phyloP scores from a whole-genome alignment of 306 rosid genomes.

The Ormosia semicastrata region DNA sequence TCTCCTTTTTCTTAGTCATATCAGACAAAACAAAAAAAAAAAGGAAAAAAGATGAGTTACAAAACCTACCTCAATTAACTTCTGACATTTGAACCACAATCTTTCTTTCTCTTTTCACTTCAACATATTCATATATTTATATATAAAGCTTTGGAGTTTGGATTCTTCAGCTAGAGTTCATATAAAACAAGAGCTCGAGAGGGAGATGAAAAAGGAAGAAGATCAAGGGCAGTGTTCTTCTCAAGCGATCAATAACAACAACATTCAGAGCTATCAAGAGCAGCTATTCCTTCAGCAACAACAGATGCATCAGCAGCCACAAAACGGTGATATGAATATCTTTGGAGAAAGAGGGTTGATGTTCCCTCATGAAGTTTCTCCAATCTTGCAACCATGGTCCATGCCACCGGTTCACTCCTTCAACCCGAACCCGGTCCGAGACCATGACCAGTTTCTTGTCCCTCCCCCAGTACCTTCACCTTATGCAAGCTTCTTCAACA shows the following conservation, averaged over 20 bases:
- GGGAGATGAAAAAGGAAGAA: slow-evolving; percentile 57
- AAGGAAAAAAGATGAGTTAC: not conserved
- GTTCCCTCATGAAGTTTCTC: slow-evolving; percentile 59
- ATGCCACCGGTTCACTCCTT: slow-evolving; percentile 61
- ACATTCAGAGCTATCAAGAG: slow-evolving; percentile 62
- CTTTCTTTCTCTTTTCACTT: slow-evolving; percentile 4
- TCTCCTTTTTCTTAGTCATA: slow-evolving; percentile 9
- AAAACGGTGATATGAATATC: slow-evolving; percentile 30
- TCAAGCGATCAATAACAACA: slow-evolving; percentile 45
- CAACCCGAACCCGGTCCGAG: slow-evolving; percentile 48
- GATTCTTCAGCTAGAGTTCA: not conserved
- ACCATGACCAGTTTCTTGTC: slow-evolving; percentile 50
- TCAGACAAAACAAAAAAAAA: slow-evolving; percentile 15
- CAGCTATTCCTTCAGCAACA: slow-evolving; percentile 61
- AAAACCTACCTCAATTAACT: slow-evolving; percentile 13
- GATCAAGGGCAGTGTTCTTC: slow-evolving; percentile 74
- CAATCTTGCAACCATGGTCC: slow-evolving; percentile 65
- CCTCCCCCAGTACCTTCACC: slow-evolving; percentile 52
- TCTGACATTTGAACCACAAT: slow-evolving; percentile 12
- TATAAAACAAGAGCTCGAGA: not conserved
- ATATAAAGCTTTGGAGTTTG: slow-evolving; percentile 11
- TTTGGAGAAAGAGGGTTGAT: slow-evolving; percentile 46
- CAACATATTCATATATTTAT: not conserved
- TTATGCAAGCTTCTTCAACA: slow-evolving; percentile 53
- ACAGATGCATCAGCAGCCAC: slow-evolving; percentile 51